These are phyloP conservation scores for Ulota crispa DNA, from an alignment of 225 moss, liverwort and hornwort genomes.

Conservation along the genomic window DNA sequence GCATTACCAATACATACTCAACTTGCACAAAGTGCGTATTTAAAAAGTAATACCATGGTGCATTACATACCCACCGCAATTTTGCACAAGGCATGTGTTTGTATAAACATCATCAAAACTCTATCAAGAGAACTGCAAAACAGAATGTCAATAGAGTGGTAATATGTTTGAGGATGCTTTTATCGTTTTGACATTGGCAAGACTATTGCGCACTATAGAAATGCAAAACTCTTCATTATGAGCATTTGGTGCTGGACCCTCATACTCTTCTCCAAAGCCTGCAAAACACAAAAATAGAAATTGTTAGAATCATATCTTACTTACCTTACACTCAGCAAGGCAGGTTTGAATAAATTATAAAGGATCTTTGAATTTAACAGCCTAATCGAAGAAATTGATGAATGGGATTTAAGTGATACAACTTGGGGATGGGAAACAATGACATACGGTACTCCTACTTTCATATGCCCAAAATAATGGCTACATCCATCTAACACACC, in stretches of 20 bases:
- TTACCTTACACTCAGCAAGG: neutral
- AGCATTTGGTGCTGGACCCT: slow-evolving; percentile 62
- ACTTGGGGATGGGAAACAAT: neutral
- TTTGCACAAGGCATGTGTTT: too few relatives aligned
- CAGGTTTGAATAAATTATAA: neutral
- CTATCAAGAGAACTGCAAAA: too few relatives aligned
- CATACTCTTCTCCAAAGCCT: slow-evolving; percentile 73
- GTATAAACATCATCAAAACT: too few relatives aligned
- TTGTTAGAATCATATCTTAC: neutral
- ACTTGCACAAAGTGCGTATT: too few relatives aligned
- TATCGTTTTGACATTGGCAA: too few relatives aligned
- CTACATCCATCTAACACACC: neutral
- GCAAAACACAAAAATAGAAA: slow-evolving; percentile 19
- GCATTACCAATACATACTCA: too few relatives aligned
- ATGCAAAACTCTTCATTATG: slow-evolving; percentile 64
- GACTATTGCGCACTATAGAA: neutral
- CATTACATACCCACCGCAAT: too few relatives aligned
- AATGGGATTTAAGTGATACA: neutral
- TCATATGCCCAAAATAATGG: neutral
- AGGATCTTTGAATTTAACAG: neutral
- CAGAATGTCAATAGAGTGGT: too few relatives aligned
- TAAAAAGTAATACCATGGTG: too few relatives aligned
- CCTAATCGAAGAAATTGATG: neutral
- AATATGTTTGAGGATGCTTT: too few relatives aligned
- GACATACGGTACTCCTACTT: neutral